Percentiles rank a stretch among this genome's conserved stretches.
Evolutionary conservation across 495 filamentous ascomycete genomes (phyloP).

Genomic region (Podospora pseudopauciseta): DNA sequence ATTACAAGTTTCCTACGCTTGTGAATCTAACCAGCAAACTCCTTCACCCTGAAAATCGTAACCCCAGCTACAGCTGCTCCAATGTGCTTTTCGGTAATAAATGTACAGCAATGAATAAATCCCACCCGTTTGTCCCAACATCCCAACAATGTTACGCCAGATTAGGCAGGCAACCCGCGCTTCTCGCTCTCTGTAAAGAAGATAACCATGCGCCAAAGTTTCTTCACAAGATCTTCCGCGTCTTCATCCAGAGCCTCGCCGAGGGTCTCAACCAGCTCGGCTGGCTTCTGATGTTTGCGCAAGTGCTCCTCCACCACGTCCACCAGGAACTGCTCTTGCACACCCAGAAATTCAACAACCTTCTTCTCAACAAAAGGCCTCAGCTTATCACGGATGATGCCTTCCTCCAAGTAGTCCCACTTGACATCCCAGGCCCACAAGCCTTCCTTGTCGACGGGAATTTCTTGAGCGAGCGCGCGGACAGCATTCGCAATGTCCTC

Average conservation of each 20-base stretch:
- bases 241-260: constrained; percentile 93
- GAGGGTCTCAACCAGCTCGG: constrained; percentile 77
- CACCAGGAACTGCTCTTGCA: constrained; percentile 93
- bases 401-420: constrained; percentile 91
- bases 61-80: background rate
- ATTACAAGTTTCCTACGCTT: background rate
- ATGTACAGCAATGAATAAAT: background rate
- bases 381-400: constrained; percentile 78
- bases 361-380: constrained; percentile 97
- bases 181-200: constrained; percentile 98
- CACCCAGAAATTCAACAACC: constrained; percentile 90
- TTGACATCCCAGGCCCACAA: constrained; percentile 90
- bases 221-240: constrained; percentile 88
- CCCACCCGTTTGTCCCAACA: background rate
- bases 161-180: constrained; percentile 69
- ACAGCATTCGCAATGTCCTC: constrained; percentile 80
- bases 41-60: background rate
- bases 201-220: constrained; percentile 97
- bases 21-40: background rate
- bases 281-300: constrained; percentile 68
- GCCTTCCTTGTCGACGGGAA: constrained; percentile 80
- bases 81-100: background rate
- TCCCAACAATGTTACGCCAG: background rate
- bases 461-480: constrained; percentile 78
- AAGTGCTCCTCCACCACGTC: constrained; percentile 89